Conservation (phyloP, 1,139 yeast genomes). For the Kazachstania sp. region DNA sequence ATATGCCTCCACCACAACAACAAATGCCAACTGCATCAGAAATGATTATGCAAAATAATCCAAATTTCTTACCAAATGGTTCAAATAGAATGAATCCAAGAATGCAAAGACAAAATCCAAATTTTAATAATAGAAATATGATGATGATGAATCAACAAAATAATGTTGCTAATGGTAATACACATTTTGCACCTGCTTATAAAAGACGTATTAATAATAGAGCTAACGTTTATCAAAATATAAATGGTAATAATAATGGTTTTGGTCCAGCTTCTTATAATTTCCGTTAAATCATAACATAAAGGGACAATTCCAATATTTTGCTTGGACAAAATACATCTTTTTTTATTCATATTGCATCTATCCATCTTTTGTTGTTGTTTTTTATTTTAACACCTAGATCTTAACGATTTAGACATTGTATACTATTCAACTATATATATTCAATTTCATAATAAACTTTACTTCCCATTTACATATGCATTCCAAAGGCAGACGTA, state of each 20-base stretch:
- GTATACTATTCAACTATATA: too few relatives aligned
- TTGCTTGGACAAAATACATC: too few relatives aligned
- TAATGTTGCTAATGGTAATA: not conserved
- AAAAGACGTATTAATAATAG: constrained; percentile 29
- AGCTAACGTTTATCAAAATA: constrained; percentile 10
- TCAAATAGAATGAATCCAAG: constrained; percentile 3
- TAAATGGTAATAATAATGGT: constrained; percentile 24
- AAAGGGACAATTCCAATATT: too few relatives aligned
- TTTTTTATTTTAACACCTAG: not conserved
- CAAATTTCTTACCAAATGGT: constrained; percentile 38
- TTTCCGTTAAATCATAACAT: constrained; percentile 17
- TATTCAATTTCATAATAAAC: too few relatives aligned
- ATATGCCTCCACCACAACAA: not conserved
- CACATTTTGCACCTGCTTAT: constrained; percentile 32
- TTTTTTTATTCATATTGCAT: not conserved
- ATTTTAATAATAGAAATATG: too few relatives aligned
- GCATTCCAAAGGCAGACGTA: not conserved
- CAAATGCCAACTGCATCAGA: constrained; percentile 38
- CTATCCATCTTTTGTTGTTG: not conserved
- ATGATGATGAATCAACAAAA: too few relatives aligned
- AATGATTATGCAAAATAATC: constrained; percentile 42
- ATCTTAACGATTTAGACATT: too few relatives aligned
- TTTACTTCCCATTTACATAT: too few relatives aligned
- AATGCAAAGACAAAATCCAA: constrained; percentile 1
- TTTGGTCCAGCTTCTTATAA: constrained; percentile 12